These are phyloP conservation scores for Spergularia azorica DNA, from an alignment of 179 eudicot species.

Conservation along the genomic window DNA sequence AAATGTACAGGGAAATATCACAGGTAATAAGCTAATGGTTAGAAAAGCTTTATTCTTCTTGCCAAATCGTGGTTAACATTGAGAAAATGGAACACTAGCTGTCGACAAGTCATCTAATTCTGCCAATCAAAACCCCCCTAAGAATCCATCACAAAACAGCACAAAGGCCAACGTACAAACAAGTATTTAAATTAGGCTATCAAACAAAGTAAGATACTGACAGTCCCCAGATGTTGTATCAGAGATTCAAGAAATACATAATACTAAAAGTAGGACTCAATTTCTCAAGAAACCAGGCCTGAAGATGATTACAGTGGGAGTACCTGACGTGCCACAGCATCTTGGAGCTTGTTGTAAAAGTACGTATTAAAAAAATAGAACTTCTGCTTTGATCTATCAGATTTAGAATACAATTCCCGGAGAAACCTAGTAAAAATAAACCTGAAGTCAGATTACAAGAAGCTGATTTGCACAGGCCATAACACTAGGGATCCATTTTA, in stretches of 20 bases:
- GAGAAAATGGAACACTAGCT: not conserved
- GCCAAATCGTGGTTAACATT: not conserved
- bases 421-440: conserved; percentile 56
- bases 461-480: conserved; percentile 8
- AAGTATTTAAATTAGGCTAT: not conserved
- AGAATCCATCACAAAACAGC: not conserved
- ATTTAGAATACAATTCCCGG: conserved; percentile 49
- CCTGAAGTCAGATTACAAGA: conserved; percentile 24
- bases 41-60: too few species aligned
- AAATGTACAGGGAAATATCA: not conserved
- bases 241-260: not conserved
- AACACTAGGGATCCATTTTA: not conserved
- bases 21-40: not conserved
- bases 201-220: not conserved
- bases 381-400: conserved; percentile 34
- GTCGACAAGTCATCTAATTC: not conserved
- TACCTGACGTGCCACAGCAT: conserved; percentile 66
- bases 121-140: not conserved
- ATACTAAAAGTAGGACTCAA: not conserved
- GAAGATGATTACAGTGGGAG: conserved; percentile 3
- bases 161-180: not conserved
- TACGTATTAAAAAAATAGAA: conserved; percentile 90
- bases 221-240: not conserved
- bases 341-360: conserved; percentile 84
- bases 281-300: not conserved